Evolutionary conservation across 2,329 filamentous ascomycete genomes (phyloP), one percentile per base, ranked within the genome.

Genomic region (Penicillium sp.): DNA sequence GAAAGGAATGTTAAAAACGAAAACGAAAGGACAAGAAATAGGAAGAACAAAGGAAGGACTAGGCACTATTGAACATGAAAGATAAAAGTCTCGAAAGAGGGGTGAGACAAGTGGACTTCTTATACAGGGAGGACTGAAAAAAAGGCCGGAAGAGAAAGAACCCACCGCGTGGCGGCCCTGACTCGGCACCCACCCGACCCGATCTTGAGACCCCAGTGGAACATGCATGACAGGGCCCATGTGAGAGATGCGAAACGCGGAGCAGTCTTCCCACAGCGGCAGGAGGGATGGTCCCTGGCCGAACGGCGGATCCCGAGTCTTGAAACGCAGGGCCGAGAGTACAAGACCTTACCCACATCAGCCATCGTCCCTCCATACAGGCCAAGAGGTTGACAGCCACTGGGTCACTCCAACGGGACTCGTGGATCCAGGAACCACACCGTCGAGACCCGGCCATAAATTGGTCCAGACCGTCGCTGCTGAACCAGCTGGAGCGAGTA

Each of bases 171-270:
- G 50, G 59, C 51, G 55, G 60, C 49, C 49, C 56, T 60, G 55
- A 60, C 44, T 44, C 55, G 60, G 44, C 55, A 60, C 42, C 60
- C 65, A 68, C 59, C 65, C 30, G 66, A 67, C 60, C 54, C 44
- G 56, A 52, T 59, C 60, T 61, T 59, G 59, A 50, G 61, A 61
- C 59, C 46, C 40, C 45, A 43, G 41, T 52, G 51, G 57, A 45
- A 59, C 51, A 52, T 52, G 46, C 51, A 57, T 55, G 56, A 54
- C 44, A 59, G 51, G 52, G 43, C 39, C 57, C 55, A 59, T 60
- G 57, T 60, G 52, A 52, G 58, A 48, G 41, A 53, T 52, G 18
- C 52, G 48, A 59, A 58, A 52, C 52, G 56, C 51, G 54, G 49
- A 56, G 44, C 32, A 26, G 24, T 32, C 37, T 51, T 47, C 29